Base-by-base conservation (phyloP, 768 basidiomycete genomes). In the Asterophora lycoperdoides region DNA sequence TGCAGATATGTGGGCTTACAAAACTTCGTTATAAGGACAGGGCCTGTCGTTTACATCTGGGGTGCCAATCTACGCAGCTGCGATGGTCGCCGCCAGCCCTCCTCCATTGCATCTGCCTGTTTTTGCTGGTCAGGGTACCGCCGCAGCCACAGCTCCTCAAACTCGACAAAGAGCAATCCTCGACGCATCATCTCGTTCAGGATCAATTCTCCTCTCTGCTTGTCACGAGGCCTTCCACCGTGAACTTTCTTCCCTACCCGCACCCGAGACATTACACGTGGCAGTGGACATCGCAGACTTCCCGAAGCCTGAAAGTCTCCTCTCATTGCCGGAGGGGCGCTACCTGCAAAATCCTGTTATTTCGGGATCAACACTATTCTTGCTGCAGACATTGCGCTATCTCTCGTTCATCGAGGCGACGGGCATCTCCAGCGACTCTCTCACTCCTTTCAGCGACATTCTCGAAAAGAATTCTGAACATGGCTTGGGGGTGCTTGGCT, bases 61-160 rank as follows among this genome's bases (percentile, higher is more conserved):
- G 29, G 44, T 41, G 32, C 23, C 28, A 10, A 39, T 35, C 41
- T 46, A 11, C 51, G 8, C 44, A 33, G 35, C 46, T 46, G 34
- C 35, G 36, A 57, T 59, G 58, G 15, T 17, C 17, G 33, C 51
- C 7, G 40, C n/a, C 33, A 37, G 19, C 19, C 40, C 46, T 23
- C 32, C 46, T 28, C n/a, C 35, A 7, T 40, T 69, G 35, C 46
- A 68, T 49, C 56, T 83, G 38, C 81, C 78, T 3, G 61, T 81
- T 14, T 84, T 84, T 55, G 69, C 77, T 37, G 81, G 81, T 5
- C 82, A 84, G 56, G 82, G 79, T 2, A 70, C 74, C 3, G 42
- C 67, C 9, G 61, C 63, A 10, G 52, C 67, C 18, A 67, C 66
- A 40, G 52, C 68, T 20, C 45, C 53, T 13, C 59, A 62, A 28